Percentiles rank a stretch among this genome's conserved stretches.
Conservation (phyloP, 345 rosid species). For the Citrus maxima region DNA sequence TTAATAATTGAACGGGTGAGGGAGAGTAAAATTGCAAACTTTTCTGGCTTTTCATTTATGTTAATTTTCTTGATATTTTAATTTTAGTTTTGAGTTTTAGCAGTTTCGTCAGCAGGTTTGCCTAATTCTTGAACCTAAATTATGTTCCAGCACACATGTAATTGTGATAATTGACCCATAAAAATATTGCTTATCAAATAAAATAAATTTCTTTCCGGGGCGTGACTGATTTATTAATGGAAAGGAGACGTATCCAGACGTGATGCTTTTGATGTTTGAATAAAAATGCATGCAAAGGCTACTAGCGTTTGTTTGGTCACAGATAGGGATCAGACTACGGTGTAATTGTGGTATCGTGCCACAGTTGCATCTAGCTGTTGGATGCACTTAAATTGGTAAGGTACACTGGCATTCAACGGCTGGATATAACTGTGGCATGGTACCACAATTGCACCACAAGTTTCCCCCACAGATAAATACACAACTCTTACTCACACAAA, state of each 20-base stretch:
- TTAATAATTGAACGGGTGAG: neutral
- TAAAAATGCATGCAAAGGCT: too few species aligned
- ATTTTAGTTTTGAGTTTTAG: neutral
- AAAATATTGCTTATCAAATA: neutral
- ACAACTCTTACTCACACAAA: too few species aligned
- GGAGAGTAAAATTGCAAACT: neutral
- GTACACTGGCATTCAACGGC: too few species aligned
- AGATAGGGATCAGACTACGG: fast-evolving
- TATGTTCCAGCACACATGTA: neutral
- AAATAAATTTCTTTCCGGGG: neutral
- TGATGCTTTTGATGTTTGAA: too few species aligned
- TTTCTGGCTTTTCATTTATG: neutral
- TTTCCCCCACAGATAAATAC: too few species aligned
- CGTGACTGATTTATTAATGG: neutral
- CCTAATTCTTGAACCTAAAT: neutral
- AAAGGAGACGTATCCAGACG: neutral
- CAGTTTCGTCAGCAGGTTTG: neutral
- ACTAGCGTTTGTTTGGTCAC: too few species aligned
- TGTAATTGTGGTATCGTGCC: too few species aligned
- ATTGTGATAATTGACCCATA: neutral
- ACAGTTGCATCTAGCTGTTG: too few species aligned
- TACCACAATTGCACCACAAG: too few species aligned
- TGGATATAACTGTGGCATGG: too few species aligned
- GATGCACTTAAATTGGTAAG: too few species aligned
- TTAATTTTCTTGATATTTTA: neutral